A percentile compares a stretch with the other conserved stretches of the same genome.
Evolutionary conservation across 805 yeast genomes (phyloP).

Genomic region (Hagleromyces aurorensis): DNA sequence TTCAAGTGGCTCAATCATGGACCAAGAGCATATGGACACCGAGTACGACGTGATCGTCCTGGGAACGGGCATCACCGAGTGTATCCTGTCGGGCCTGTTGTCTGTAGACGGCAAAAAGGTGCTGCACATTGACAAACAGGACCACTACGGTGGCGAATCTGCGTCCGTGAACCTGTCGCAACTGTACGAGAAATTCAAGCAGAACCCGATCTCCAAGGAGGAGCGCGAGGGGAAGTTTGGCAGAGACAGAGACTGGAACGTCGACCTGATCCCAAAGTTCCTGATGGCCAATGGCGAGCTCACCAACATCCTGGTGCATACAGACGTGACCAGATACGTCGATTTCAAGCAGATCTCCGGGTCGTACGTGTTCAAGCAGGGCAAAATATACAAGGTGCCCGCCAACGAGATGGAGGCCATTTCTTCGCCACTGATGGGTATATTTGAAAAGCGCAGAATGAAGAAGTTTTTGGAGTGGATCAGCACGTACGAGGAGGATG

Average conservation of each 20-base stretch:
- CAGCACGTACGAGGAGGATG: conserved; percentile 72
- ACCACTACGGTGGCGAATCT: conserved; percentile 89
- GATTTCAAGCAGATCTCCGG: conserved; percentile 97
- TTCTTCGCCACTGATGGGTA: conserved; percentile 86
- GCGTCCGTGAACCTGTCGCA: conserved; percentile 69
- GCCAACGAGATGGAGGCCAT: conserved; percentile 87
- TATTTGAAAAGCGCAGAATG: conserved; percentile 93
- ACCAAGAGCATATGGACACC: conserved; percentile 65
- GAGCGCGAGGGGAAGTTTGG: conserved; percentile 67
- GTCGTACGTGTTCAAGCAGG: conserved; percentile 80
- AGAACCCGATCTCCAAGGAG: conserved; percentile 56
- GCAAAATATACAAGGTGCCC: conserved; percentile 91
- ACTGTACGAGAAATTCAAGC: conserved; percentile 80
- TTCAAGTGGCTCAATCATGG: conserved; percentile 8
- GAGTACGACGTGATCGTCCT: conserved; percentile 93
- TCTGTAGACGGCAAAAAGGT: conserved; percentile 99
- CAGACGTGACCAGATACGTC: conserved; percentile 91
- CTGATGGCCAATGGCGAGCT: conserved; percentile 97
- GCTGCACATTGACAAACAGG: conserved; percentile 91
- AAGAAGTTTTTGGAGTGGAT: conserved; percentile 86
- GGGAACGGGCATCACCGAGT: conserved; percentile 93
- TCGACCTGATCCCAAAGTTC: conserved; percentile 93
- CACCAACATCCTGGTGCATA: conserved; percentile 89
- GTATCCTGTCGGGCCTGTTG: conserved; percentile 85
- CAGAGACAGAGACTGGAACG: conserved; percentile 95